Conservation (phyloP, 306 rosid species). For the Rosa multiflora region DNA sequence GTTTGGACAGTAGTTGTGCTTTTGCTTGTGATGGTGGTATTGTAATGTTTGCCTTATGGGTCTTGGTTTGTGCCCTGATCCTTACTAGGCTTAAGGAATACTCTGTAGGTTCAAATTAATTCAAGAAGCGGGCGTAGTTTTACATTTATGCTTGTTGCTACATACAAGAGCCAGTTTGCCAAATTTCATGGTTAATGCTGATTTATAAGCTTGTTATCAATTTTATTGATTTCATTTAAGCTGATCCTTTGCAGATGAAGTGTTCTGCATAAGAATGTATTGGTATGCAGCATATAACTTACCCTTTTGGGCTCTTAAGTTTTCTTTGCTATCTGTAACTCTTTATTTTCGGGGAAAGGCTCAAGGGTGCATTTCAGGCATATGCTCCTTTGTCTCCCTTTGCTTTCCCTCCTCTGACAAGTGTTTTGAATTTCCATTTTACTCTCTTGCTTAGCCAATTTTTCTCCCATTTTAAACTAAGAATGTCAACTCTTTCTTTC, state of each 20-base stretch:
- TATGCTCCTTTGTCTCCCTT: slow-evolving; percentile 85
- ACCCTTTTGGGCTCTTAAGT: not conserved
- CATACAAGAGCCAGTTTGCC: no score
- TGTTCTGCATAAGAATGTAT: no score
- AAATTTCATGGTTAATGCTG: no score
- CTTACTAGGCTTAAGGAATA: no score
- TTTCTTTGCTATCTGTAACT: not conserved
- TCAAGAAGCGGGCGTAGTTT: not conserved
- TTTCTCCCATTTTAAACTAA: slow-evolving; percentile 16
- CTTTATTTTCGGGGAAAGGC: slow-evolving; percentile 64
- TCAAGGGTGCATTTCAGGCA: slow-evolving; percentile 95
- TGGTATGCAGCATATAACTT: not conserved
- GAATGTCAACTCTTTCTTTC: not conserved
- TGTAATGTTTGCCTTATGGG: no score
- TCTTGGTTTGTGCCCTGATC: no score
- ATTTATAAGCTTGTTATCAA: slow-evolving; percentile 1
- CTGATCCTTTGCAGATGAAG: not conserved
- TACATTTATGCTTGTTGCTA: no score
- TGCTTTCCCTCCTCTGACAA: slow-evolving; percentile 87
- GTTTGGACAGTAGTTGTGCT: no score
- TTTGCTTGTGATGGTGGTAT: no score
- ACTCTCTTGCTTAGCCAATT: slow-evolving; percentile 1
- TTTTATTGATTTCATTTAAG: not conserved
- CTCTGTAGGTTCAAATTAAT: no score
- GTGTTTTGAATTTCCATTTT: slow-evolving; percentile 31